phyloP scores from a whole-genome alignment of 2,329 filamentous ascomycete species.

The Hypoxylon sp. region DNA sequence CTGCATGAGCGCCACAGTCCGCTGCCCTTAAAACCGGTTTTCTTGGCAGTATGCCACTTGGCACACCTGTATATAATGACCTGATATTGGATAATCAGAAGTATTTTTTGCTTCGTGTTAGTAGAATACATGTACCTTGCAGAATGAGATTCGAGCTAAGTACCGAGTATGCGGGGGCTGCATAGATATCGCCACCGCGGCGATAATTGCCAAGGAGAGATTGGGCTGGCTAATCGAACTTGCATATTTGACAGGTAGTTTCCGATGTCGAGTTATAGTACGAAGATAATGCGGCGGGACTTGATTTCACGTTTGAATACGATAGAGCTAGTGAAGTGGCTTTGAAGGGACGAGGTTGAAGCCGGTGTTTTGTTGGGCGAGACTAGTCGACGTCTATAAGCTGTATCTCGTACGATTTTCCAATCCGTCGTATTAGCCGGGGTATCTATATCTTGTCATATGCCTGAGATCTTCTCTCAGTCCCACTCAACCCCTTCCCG shows the following conservation, averaged over 20 bases:
- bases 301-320: constrained; percentile 4
- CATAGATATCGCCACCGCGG: constrained; percentile 30
- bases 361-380: constrained; percentile 6
- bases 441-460: constrained; percentile 29
- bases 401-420: constrained; percentile 37
- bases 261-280: constrained; percentile 9
- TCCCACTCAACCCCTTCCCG: constrained; percentile 15
- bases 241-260: constrained; percentile 18
- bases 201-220: constrained; percentile 26
- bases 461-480: constrained; percentile 27
- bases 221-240: constrained; percentile 20
- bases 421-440: constrained; percentile 26
- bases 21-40: constrained; percentile 1
- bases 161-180: constrained; percentile 12
- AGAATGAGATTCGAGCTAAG: constrained; percentile 7
- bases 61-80: background rate
- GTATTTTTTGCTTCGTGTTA: background rate
- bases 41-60: background rate
- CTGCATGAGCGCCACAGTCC: constrained; percentile 6
- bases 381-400: constrained; percentile 22
- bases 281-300: background rate
- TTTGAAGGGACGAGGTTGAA: background rate
- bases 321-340: constrained; percentile 4
- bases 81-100: constrained; percentile 2
- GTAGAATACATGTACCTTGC: background rate